These are phyloP conservation scores for Barbatosphaeria neglecta DNA, from an alignment of 495 filamentous ascomycete genomes.

Conservation along the genomic window DNA sequence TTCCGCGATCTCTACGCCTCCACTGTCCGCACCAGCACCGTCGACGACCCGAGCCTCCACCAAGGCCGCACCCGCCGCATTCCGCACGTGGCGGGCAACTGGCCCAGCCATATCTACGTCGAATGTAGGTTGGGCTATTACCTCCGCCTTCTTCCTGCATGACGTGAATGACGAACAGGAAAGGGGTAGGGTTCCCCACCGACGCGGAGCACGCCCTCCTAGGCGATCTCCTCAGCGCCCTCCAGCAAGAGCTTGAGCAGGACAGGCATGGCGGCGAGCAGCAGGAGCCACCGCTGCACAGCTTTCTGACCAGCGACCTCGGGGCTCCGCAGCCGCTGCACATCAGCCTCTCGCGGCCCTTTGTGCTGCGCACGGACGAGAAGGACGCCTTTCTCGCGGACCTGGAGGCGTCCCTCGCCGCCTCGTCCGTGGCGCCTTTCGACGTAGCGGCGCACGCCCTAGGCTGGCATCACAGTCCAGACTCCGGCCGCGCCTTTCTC, in stretches of 20 bases:
- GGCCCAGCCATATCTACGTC: constrained; percentile 86
- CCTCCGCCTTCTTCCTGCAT: constrained; percentile 1
- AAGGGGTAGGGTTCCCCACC: constrained; percentile 55
- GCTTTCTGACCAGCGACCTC: constrained; percentile 63
- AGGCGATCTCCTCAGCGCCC: constrained; percentile 33
- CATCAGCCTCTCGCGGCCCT: constrained; percentile 72
- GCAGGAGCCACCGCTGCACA: constrained; percentile 36
- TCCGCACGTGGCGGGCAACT: constrained; percentile 80
- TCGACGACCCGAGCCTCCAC: constrained; percentile 76
- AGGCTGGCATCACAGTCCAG: constrained; percentile 37
- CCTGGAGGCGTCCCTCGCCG: constrained; percentile 18
- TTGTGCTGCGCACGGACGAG: constrained; percentile 54
- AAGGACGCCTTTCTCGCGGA: constrained; percentile 48
- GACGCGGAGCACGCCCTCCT: constrained; percentile 44
- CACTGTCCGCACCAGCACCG: constrained; percentile 55
- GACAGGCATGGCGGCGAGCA: neutral
- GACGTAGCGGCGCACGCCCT: constrained; percentile 13
- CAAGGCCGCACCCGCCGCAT: constrained; percentile 68
- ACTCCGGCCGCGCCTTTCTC: constrained; percentile 76
- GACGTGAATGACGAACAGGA: constrained; percentile 16
- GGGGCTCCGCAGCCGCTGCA: constrained; percentile 74
- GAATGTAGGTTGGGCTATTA: constrained; percentile 56
- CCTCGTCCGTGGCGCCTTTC: constrained; percentile 22
- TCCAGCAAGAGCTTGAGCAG: constrained; percentile 11
- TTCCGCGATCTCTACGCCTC: constrained; percentile 92